A percentile compares a stretch with the other conserved stretches of the same genome.
phyloP scores from a whole-genome alignment of 1,139 yeast genomes.

The Debaryomyces sp. region DNA sequence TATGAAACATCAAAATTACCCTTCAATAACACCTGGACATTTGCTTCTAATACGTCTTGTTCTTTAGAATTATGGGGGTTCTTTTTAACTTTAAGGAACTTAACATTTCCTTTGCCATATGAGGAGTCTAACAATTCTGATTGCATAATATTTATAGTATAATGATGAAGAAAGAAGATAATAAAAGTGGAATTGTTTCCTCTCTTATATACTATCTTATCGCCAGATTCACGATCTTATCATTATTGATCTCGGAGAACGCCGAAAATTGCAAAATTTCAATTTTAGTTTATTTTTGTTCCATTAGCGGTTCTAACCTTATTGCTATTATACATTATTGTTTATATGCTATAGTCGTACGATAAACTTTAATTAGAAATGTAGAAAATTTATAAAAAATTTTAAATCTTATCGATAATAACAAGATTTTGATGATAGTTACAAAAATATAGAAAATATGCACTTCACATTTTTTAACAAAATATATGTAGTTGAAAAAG shows the following conservation, averaged over 20 bases:
- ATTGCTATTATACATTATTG: not conserved
- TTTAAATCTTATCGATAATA: too few species aligned
- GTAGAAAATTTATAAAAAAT: not conserved
- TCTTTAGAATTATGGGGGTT: conserved; percentile 67
- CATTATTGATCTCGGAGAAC: not conserved
- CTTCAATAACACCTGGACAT: conserved; percentile 70
- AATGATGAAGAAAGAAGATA: not conserved
- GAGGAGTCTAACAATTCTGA: conserved; percentile 49
- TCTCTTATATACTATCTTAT: not conserved
- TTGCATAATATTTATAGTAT: conserved; percentile 9
- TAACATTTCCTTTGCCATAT: conserved; percentile 91
- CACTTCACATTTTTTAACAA: too few species aligned
- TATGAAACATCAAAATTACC: conserved; percentile 81
- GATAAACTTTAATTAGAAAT: not conserved
- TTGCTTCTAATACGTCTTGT: conserved; percentile 85
- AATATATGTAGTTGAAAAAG: too few species aligned
- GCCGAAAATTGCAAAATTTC: not conserved
- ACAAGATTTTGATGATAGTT: too few species aligned
- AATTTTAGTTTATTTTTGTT: not conserved
- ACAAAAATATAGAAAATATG: too few species aligned
- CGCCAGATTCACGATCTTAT: not conserved
- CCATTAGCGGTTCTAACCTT: not conserved
- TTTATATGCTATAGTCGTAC: not conserved
- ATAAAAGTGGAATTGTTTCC: not conserved
- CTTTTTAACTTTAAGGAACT: conserved; percentile 83